These are phyloP conservation scores for Nemania bipapillata DNA, from an alignment of 2,329 filamentous ascomycete genomes.

Conservation along the genomic window DNA sequence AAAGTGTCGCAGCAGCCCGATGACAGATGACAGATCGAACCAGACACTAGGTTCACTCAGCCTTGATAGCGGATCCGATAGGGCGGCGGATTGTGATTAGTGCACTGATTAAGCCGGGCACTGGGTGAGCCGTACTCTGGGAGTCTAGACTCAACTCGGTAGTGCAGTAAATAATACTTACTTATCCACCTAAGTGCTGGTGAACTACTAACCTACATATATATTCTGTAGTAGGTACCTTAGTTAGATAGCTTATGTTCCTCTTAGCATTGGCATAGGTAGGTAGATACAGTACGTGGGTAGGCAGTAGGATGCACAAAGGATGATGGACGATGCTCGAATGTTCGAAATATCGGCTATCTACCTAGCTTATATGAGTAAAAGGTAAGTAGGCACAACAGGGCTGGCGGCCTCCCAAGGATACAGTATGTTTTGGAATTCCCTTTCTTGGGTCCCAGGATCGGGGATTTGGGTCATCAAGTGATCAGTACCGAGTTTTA, in stretches of 20 bases:
- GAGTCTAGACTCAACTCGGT: background rate
- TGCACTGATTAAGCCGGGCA: background rate
- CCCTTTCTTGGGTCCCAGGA: background rate
- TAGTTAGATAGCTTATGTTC: too few relatives aligned
- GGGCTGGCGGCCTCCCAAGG: background rate
- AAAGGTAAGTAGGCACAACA: background rate
- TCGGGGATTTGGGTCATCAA: background rate
- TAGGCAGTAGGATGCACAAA: background rate
- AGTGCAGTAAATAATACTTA: too few relatives aligned
- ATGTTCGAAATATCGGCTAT: constrained; percentile 5
- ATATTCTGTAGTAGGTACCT: too few relatives aligned
- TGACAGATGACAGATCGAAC: constrained; percentile 21
- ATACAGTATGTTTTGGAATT: constrained; percentile 28
- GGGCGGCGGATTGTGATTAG: background rate
- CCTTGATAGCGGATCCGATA: constrained; percentile 36
- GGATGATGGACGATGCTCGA: constrained; percentile 2
- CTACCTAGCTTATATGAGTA: too few relatives aligned
- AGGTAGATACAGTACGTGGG: background rate
- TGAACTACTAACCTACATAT: too few relatives aligned
- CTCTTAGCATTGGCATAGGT: background rate
- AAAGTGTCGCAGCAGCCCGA: constrained; percentile 26
- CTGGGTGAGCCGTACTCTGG: background rate
- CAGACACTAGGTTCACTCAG: constrained; percentile 25
- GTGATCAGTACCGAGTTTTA: constrained; percentile 10
- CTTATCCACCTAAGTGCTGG: too few relatives aligned